Conservation (phyloP, 2,329 filamentous ascomycete species). For the Neofusicoccum umdonicola region DNA sequence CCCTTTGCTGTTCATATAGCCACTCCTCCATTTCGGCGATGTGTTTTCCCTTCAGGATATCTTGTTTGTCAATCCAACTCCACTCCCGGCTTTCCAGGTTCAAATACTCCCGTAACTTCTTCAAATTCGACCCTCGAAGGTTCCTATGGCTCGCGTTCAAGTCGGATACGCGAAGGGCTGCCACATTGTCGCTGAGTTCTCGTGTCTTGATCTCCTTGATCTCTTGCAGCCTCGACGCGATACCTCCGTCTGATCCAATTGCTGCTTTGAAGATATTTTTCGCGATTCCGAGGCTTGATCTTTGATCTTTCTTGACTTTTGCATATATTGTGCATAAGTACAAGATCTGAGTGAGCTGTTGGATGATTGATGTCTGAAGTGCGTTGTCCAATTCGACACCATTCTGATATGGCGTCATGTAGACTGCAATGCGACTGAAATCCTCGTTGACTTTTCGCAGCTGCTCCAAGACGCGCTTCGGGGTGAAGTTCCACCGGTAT, state of each 20-base stretch:
- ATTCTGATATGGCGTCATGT: not conserved
- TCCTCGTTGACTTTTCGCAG: not conserved
- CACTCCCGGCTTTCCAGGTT: not conserved
- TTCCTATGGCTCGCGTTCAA: too few relatives aligned
- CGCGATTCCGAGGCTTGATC: not conserved
- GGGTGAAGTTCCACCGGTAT: not conserved
- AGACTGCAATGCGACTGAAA: not conserved
- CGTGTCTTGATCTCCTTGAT: not conserved
- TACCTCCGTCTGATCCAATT: not conserved
- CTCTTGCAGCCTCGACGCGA: not conserved
- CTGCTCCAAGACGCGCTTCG: not conserved
- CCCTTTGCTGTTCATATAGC: not conserved
- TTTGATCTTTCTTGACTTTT: not conserved
- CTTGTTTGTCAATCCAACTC: not conserved
- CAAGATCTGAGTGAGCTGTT: not conserved
- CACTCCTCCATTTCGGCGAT: not conserved
- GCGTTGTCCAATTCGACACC: not conserved
- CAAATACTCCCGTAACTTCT: not conserved
- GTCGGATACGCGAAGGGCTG: not conserved
- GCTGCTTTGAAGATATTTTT: not conserved
- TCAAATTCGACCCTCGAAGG: not conserved
- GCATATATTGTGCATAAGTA: not conserved
- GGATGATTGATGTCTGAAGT: not conserved
- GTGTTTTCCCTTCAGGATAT: not conserved
- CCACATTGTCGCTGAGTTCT: not conserved